These are phyloP conservation scores for Aspergillus caelatus DNA, from an alignment of 2,329 filamentous ascomycete species.

Conservation along the genomic window DNA sequence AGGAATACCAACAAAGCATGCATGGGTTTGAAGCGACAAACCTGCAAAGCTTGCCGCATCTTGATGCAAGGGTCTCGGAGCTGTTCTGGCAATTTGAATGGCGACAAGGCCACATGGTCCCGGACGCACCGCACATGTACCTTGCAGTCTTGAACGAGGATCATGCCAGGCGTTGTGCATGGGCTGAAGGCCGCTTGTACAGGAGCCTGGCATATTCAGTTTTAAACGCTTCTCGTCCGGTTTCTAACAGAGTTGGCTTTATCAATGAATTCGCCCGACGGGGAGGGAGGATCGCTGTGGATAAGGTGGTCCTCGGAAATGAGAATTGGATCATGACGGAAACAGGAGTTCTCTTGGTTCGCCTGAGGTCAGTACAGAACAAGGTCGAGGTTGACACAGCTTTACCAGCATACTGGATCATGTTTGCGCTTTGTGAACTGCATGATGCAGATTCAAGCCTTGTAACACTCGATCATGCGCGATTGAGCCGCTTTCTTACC, in stretches of 20 bases:
- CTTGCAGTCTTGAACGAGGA: slow-evolving; percentile 66
- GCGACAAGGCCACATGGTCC: slow-evolving; percentile 20
- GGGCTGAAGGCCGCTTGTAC: slow-evolving; percentile 56
- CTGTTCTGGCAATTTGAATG: slow-evolving; percentile 49
- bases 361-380: slow-evolving; percentile 24
- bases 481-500: slow-evolving; percentile 33
- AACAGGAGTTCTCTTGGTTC: slow-evolving; percentile 23
- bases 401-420: slow-evolving; percentile 33
- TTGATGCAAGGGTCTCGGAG: slow-evolving; percentile 58
- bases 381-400: slow-evolving; percentile 14
- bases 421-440: slow-evolving; percentile 39
- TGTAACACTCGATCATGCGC: slow-evolving; percentile 19
- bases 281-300: slow-evolving; percentile 37
- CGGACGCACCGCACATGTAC: slow-evolving; percentile 55
- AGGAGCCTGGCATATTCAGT: slow-evolving; percentile 60
- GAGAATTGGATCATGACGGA: slow-evolving; percentile 22
- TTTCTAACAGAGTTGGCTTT: slow-evolving; percentile 19
- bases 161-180: slow-evolving; percentile 58
- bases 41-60: slow-evolving; percentile 16
- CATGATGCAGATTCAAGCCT: slow-evolving; percentile 19
- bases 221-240: slow-evolving; percentile 43
- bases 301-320: slow-evolving; percentile 28
- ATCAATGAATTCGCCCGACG: slow-evolving; percentile 41
- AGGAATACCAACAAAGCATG: slow-evolving; percentile 36
- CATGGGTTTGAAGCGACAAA: not conserved